Percentiles rank a stretch among this genome's conserved stretches.
phyloP scores from a whole-genome alignment of 768 basidiomycete species.

The Trametopsis cervina region DNA sequence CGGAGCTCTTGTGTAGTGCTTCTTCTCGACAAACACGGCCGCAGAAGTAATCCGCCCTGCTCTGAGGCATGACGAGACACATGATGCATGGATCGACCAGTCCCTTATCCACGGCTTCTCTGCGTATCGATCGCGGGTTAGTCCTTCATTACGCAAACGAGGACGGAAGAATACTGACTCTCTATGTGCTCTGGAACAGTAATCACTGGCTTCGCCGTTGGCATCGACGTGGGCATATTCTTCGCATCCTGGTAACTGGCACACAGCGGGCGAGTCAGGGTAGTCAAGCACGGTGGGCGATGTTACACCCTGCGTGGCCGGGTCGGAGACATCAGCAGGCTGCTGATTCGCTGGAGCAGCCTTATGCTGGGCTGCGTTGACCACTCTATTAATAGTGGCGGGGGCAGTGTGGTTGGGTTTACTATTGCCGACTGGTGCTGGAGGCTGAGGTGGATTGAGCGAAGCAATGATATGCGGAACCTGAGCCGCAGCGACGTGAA shows the following conservation, averaged over 20 bases:
- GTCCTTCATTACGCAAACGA: conserved; percentile 2
- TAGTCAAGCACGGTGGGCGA: neutral
- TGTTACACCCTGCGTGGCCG: neutral
- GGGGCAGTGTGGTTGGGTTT: too few species aligned
- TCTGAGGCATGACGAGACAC: conserved; percentile 56
- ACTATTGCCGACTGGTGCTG: neutral
- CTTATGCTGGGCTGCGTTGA: neutral
- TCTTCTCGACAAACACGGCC: conserved; percentile 50
- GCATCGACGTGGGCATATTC: conserved; percentile 50
- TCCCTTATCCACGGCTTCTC: conserved; percentile 52
- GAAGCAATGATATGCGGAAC: neutral
- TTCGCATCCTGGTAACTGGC: conserved; percentile 51
- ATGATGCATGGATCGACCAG: conserved; percentile 53
- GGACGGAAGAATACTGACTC: conserved; percentile 39
- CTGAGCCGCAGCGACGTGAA: neutral
- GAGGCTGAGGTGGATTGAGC: neutral
- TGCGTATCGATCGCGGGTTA: conserved; percentile 20
- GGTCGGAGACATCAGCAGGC: neutral
- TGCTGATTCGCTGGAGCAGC: neutral
- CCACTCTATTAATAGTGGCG: neutral
- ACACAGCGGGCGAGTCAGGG: conserved; percentile 28
- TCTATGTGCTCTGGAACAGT: conserved; percentile 54
- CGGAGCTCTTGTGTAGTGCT: conserved; percentile 41
- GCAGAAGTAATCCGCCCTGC: conserved; percentile 57
- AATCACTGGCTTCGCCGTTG: conserved; percentile 44